Evolutionary conservation across 2,329 filamentous ascomycete species (phyloP), one percentile per base, ranked within the genome.

Genomic region (Pseudocercospora vitis): DNA sequence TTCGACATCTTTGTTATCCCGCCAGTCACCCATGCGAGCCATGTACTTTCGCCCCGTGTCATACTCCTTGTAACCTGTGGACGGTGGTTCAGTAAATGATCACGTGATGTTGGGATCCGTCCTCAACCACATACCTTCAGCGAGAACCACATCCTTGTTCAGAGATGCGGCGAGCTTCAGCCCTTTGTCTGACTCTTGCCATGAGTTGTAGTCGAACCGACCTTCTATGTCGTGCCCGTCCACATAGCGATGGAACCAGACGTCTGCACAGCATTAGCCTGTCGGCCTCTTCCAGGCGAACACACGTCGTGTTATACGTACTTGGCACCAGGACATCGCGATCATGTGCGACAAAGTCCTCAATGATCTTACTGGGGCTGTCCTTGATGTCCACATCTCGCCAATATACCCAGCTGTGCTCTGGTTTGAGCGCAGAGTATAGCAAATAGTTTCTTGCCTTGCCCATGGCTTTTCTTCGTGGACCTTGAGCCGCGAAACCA

Each of bases 371-470:
- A 99, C 78, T 81, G 1, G 92, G 90, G 70, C 88, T 95, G 68
- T 99, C 91, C 42, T 89, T 85, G 64, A 99, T 96, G 72, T 99
- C 94, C 46, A 96, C 91, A 71, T 99, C 94, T 56, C 94, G 84
- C 94, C 94, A 99, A 73, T 96, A 97, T 7, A 97, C 91, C 94
- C 94, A 99, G 7, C 91, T 92, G 70, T 99, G 94, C 57, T 97
- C 91, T 0, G 91, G 85, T 76, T 95, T 95, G 65, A 99, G 70
- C 2, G 94, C 87, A 0, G 89, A 80, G 26, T 85, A 83, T 1
- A 99, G 82, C 16, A 99, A 79, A 72, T 95, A 99, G 72, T 99
- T 99, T 64, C 94, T 84, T 23, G 94, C 94, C 63, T 81, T 85
- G 40, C 88, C 94, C 82, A 99, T 91, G 29, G 87, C 84, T 75